These are phyloP conservation scores for Arachnomyces sp. DNA, from an alignment of 2,329 filamentous ascomycete species.

Conservation along the genomic window DNA sequence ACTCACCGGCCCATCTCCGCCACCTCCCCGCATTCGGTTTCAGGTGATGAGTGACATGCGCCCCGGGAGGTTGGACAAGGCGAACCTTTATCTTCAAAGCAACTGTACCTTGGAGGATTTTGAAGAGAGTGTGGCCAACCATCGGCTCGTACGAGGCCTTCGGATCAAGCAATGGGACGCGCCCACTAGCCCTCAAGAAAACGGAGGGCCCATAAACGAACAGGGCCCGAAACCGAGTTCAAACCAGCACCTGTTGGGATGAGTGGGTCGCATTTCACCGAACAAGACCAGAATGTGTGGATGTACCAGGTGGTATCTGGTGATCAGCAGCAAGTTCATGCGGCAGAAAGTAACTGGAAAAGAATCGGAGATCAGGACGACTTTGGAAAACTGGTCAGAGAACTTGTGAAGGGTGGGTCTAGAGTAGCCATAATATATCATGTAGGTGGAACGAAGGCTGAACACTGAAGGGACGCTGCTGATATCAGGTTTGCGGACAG, in stretches of 20 bases:
- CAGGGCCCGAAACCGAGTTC: too few species aligned
- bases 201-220: too few species aligned
- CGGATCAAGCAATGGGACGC: conserved; percentile 2
- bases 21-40: conserved; percentile 4
- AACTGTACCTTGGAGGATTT: conserved; percentile 7
- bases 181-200: too few species aligned
- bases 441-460: conserved; percentile 3
- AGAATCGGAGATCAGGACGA: conserved; percentile 5
- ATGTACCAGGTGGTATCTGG: conserved; percentile 7
- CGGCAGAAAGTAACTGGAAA: conserved; percentile 4
- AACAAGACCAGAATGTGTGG: conserved; percentile 5
- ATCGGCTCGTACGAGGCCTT: conserved; percentile 2
- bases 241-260: neutral
- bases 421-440: conserved; percentile 9
- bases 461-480: too few species aligned
- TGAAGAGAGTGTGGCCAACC: conserved; percentile 3
- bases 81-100: conserved; percentile 6
- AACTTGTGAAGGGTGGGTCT: conserved; percentile 2
- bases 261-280: neutral
- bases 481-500: too few species aligned
- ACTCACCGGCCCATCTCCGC: neutral
- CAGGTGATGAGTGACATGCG: conserved; percentile 8
- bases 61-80: neutral
- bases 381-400: conserved; percentile 7
- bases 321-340: neutral